phyloP scores from a whole-genome alignment of 2,329 filamentous ascomycete genomes.

The Ophiosphaerella herpotricha region DNA sequence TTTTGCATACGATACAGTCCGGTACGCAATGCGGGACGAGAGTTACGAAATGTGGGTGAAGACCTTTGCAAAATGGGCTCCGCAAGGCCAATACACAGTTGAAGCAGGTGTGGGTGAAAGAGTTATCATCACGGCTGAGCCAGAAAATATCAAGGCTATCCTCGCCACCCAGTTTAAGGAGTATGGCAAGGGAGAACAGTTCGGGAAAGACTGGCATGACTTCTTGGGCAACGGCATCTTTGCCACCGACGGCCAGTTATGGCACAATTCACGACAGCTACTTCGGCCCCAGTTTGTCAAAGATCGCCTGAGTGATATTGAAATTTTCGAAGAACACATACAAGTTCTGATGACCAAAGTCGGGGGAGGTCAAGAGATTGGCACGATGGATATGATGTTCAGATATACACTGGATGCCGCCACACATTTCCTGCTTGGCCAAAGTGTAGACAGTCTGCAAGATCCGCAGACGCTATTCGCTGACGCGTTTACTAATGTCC shows the following conservation, averaged over 20 bases:
- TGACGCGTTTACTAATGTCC: conserved; percentile 79
- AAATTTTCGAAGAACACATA: conserved; percentile 80
- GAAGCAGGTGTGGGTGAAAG: conserved; percentile 65
- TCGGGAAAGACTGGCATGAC: conserved; percentile 74
- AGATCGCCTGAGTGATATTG: conserved; percentile 79
- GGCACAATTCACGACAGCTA: conserved; percentile 80
- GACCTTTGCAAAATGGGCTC: conserved; percentile 51
- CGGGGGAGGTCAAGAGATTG: conserved; percentile 57
- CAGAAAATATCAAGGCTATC: conserved; percentile 89
- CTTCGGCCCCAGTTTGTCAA: conserved; percentile 86
- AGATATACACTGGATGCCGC: conserved; percentile 77
- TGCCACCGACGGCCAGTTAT: conserved; percentile 76
- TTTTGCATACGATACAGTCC: conserved; percentile 63
- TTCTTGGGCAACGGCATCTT: conserved; percentile 73
- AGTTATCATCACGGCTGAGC: conserved; percentile 77
- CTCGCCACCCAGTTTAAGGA: conserved; percentile 85
- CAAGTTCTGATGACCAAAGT: conserved; percentile 73
- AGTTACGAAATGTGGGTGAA: conserved; percentile 66
- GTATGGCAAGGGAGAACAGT: conserved; percentile 79
- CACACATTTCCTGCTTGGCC: conserved; percentile 84
- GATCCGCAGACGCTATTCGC: conserved; percentile 71
- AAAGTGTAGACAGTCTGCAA: conserved; percentile 66
- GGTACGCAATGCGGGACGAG: conserved; percentile 56
- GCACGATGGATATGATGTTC: conserved; percentile 80
- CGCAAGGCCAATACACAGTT: conserved; percentile 58